Percentiles rank a stretch among this genome's conserved stretches.
These are phyloP conservation scores for Limnanthes douglasii DNA, from an alignment of 345 rosid species.

Conservation along the genomic window DNA sequence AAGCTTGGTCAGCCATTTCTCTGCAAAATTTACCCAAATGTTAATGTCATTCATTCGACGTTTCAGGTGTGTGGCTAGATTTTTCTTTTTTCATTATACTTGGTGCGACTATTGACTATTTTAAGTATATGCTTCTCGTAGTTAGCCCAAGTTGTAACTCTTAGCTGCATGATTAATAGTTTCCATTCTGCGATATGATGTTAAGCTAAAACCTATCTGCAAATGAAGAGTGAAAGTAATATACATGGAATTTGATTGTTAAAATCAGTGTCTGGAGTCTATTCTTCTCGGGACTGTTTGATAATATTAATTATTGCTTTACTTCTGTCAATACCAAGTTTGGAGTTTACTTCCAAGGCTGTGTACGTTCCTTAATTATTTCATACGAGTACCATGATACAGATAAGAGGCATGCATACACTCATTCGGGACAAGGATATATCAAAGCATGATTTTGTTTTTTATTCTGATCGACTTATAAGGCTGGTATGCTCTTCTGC, in stretches of 20 bases:
- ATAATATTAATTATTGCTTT: no score
- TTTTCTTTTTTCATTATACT: not conserved
- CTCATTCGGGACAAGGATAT: conserved; percentile 87
- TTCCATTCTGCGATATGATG: no score
- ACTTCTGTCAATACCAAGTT: no score
- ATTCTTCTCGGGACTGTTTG: not conserved
- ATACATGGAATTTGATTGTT: no score
- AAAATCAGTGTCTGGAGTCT: no score
- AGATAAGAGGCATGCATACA: conserved; percentile 99
- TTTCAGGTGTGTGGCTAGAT: conserved; percentile 82
- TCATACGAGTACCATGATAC: conserved; percentile 16
- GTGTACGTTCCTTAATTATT: conserved; percentile 2
- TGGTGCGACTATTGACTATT: no score
- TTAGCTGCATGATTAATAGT: not conserved
- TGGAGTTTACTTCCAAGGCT: not conserved
- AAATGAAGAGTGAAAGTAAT: no score
- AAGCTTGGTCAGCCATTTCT: conserved; percentile 96
- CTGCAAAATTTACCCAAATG: conserved; percentile 82
- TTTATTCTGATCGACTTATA: conserved; percentile 94
- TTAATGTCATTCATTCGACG: conserved; percentile 67
- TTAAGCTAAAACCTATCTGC: not conserved
- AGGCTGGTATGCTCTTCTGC: conserved; percentile 47
- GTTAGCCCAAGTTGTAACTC: no score
- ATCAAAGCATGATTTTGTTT: conserved; percentile 96
- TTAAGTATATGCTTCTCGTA: no score